Base-by-base conservation (phyloP, 2,329 filamentous ascomycete species). In the Fusarium papillatum region DNA sequence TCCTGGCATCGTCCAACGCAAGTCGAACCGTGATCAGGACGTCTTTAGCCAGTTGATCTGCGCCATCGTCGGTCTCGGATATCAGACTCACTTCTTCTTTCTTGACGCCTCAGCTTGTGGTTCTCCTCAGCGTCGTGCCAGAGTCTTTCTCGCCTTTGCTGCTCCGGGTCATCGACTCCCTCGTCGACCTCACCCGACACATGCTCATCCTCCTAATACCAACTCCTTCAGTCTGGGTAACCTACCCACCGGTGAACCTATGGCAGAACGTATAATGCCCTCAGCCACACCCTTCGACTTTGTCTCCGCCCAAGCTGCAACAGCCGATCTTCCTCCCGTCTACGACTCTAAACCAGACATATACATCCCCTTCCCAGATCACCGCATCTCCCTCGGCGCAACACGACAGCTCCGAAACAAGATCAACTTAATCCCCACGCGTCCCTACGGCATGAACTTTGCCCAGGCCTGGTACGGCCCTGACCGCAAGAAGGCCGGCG, bases 31-130 rank as follows among this genome's bases (percentile, higher is more conserved):
- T 19, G 84, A 88, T 6, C 87, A 93, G 24, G 94, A 95, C 69
- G 90, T 95, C 0, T 92, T 96, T 64, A 92, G 92, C 2, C 94
- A 96, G 76, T 85, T 97, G 0, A 86, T 97, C 13, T 94, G 93
- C 73, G 88, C 92, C 1, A 84, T 97, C 1, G 92, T 96, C 0
- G 93, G 93, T 0, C 86, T 97, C 73, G 95, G 94, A 0, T 97
- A 97, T 76, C 95, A 97, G 79, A 86, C 91, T 0, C 90, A 93
- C 48, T 88, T 94, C 43, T 91, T 92, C 68, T 86, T 93, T 1
- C 85, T 94, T 24, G 94, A 95, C 74, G 90, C 94, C 0, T 95
- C 93, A 87, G 90, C 89, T 0, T 91, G 90, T 73, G 93, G 94
- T 1, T 91, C 92, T 3, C 85, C 91, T 0, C 94, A 97, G 79